Conservation (phyloP, 176 grass and related monocot genomes). For the Cocos nucifera region DNA sequence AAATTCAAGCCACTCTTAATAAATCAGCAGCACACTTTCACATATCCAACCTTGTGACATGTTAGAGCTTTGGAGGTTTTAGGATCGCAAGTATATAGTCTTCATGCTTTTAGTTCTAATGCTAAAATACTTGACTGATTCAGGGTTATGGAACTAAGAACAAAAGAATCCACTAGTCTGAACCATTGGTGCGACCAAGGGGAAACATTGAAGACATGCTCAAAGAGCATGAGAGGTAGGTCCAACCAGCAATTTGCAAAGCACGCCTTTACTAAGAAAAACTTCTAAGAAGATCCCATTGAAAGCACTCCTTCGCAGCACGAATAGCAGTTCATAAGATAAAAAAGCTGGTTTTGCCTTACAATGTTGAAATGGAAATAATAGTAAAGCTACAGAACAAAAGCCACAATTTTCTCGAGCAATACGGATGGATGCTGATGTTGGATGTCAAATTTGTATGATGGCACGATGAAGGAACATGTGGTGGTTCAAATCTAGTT, state of each 20-base stretch:
- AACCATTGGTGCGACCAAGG: conserved; percentile 39
- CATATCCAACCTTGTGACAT: too few relatives aligned
- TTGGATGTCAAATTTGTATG: too few relatives aligned
- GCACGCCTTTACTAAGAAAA: conserved; percentile 24
- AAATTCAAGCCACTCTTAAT: too few relatives aligned
- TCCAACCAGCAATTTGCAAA: conserved; percentile 72
- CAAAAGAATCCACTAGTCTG: conserved; percentile 44
- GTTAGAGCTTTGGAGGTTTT: too few relatives aligned
- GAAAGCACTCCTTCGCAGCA: not conserved
- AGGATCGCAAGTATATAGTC: too few relatives aligned
- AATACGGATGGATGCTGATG: too few relatives aligned
- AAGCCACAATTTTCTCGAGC: too few relatives aligned
- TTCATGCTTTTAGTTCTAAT: too few relatives aligned
- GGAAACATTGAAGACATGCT: conserved; percentile 67
- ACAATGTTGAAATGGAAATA: not conserved
- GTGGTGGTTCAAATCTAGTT: too few relatives aligned
- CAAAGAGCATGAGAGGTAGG: conserved; percentile 63
- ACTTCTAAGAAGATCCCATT: not conserved
- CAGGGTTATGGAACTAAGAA: conserved; percentile 32
- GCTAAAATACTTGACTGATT: not conserved
- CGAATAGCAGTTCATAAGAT: not conserved
- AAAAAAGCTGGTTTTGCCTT: conserved; percentile 5
- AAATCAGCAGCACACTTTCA: too few relatives aligned
- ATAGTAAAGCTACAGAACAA: too few relatives aligned
- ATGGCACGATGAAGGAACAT: too few relatives aligned